Percentiles rank a stretch among this genome's conserved stretches.
Evolutionary conservation across 129 eudicot species (phyloP).

Genomic region (Ambrosia trifida): DNA sequence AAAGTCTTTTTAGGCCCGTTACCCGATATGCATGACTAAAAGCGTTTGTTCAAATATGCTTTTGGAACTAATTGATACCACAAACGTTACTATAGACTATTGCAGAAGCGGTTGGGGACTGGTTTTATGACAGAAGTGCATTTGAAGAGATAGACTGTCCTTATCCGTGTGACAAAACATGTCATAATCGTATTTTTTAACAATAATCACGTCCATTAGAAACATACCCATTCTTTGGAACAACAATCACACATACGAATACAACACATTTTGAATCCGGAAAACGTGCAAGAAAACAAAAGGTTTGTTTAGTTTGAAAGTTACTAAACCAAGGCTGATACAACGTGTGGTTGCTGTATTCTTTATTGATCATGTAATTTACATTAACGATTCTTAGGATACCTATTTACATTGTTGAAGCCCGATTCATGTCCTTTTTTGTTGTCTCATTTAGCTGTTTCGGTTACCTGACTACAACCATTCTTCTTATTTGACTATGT

Average conservation of each 20-base stretch:
- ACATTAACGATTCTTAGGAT: conserved; percentile 7
- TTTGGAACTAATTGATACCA: conserved; percentile 5
- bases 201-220: not conserved
- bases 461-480: not conserved
- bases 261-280: conserved; percentile 5
- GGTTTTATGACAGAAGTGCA: conserved; percentile 68
- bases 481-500: not conserved
- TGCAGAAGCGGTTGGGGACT: conserved; percentile 91
- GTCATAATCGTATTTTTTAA: conserved; percentile 68
- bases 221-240: conserved; percentile 17
- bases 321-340: conserved; percentile 1
- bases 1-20: not conserved
- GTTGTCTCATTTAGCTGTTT: no score
- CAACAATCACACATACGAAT: not conserved
- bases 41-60: not conserved
- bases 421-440: no score
- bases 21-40: not conserved
- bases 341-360: conserved; percentile 21
- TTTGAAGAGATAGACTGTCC: conserved; percentile 83
- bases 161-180: conserved; percentile 86
- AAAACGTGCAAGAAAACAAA: conserved; percentile 2
- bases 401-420: not conserved
- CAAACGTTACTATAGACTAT: conserved; percentile 56
- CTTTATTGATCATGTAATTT: conserved; percentile 34
- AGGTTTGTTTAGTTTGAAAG: conserved; percentile 3